phyloP scores from a whole-genome alignment of 345 rosid genomes.

The Erodium maritimum region DNA sequence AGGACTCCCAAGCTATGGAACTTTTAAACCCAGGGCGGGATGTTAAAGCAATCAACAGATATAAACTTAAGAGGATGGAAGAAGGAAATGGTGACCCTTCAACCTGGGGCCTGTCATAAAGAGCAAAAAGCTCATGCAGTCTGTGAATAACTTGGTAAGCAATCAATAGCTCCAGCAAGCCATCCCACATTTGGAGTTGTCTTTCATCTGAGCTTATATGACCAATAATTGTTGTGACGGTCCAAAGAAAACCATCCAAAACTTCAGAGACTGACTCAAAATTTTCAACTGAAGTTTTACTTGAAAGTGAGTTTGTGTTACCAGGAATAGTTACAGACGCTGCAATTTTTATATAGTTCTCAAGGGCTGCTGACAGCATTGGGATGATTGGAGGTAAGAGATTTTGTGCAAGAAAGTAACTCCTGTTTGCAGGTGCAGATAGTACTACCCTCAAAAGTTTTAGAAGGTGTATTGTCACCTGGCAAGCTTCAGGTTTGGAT shows the following conservation, averaged over 20 bases:
- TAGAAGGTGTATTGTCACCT: conserved; percentile 50
- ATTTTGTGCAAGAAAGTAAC: conserved; percentile 64
- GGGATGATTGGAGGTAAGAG: conserved; percentile 71
- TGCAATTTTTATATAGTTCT: conserved; percentile 64
- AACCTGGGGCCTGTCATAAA: conserved; percentile 73
- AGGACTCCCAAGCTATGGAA: conserved; percentile 38
- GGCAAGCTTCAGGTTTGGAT: conserved; percentile 76
- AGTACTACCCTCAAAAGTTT: conserved; percentile 59
- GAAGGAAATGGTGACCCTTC: conserved; percentile 76
- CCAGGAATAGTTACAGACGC: conserved; percentile 48
- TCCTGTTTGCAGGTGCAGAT: conserved; percentile 44
- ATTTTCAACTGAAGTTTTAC: conserved; percentile 48
- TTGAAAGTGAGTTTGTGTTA: conserved; percentile 20
- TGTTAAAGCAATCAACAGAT: conserved; percentile 55
- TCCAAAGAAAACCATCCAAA: conserved; percentile 55
- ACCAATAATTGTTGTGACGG: conserved; percentile 39
- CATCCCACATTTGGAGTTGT: conserved; percentile 55
- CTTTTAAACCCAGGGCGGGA: conserved; percentile 24
- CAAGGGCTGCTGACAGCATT: conserved; percentile 60
- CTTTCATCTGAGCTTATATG: conserved; percentile 45
- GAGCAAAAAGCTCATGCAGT: conserved; percentile 60
- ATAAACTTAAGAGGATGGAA: conserved; percentile 50
- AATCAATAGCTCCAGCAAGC: conserved; percentile 53
- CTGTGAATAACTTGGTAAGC: conserved; percentile 67
- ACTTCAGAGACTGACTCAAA: conserved; percentile 55